Percentiles rank a stretch among this genome's conserved stretches.
Evolutionary conservation across 2,329 filamentous ascomycete genomes (phyloP).

Genomic region (Monosporascus sp.): DNA sequence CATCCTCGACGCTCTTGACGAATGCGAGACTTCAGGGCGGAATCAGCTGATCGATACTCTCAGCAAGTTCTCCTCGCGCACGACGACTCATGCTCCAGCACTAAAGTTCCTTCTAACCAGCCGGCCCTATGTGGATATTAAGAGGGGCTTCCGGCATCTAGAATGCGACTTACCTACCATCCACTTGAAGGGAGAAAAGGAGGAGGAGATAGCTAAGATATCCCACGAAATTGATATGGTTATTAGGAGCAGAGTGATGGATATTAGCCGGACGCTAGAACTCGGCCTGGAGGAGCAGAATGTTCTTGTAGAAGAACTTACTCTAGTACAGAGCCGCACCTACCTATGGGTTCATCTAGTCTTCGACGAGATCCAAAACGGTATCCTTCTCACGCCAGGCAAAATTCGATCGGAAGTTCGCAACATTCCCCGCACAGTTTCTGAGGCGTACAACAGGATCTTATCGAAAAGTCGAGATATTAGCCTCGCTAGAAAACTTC

Average conservation of each 20-base stretch:
- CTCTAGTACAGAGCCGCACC: constrained; percentile 13
- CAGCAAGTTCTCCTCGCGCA: constrained; percentile 1
- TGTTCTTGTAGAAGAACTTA: constrained; percentile 7
- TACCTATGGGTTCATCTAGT: constrained; percentile 21
- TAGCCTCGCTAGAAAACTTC: constrained; percentile 22
- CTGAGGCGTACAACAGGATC: constrained; percentile 32
- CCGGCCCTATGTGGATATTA: constrained; percentile 27
- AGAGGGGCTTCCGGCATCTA: constrained; percentile 16
- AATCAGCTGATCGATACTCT: constrained; percentile 13
- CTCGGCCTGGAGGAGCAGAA: not conserved
- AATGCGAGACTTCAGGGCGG: constrained; percentile 28
- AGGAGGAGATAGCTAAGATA: constrained; percentile 23
- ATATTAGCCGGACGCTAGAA: not conserved
- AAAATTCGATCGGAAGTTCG: not conserved
- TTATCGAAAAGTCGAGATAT: constrained; percentile 22
- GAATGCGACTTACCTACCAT: constrained; percentile 18
- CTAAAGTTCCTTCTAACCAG: constrained; percentile 36
- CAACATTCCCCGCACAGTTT: constrained; percentile 18
- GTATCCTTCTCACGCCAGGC: constrained; percentile 1
- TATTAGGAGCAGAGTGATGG: constrained; percentile 17
- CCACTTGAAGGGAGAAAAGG: constrained; percentile 21
- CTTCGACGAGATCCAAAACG: constrained; percentile 12
- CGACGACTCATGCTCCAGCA: too few species aligned
- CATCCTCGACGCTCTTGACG: constrained; percentile 37
- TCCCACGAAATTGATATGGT: constrained; percentile 25